Conservation (phyloP, 306 rosid genomes). For the Castanopsis chinensis region DNA sequence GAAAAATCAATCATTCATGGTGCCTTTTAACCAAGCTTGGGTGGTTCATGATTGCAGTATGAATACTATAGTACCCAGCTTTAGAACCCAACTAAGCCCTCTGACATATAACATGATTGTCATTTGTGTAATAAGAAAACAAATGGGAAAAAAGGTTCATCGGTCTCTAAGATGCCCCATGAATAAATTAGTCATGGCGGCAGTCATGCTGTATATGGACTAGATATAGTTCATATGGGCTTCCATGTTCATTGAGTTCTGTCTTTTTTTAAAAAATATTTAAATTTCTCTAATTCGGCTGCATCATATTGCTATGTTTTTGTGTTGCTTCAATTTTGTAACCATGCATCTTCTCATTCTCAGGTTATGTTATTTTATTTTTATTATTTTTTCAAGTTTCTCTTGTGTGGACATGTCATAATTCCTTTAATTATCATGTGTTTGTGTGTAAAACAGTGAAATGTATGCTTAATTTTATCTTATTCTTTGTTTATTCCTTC, state of each 20-base stretch:
- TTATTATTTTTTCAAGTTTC: neutral
- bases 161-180: neutral
- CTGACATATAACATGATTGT: neutral
- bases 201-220: neutral
- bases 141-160: neutral
- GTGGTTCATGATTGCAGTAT: neutral
- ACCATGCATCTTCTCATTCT: neutral
- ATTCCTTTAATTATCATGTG: neutral
- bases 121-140: neutral
- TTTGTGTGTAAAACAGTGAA: too few relatives aligned
- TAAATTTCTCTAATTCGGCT: neutral
- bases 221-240: neutral
- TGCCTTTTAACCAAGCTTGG: neutral
- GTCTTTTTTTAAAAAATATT: neutral
- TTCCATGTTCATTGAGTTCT: neutral
- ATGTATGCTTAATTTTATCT: conserved; percentile 19
- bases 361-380: too few relatives aligned
- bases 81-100: neutral
- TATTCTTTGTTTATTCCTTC: conserved; percentile 11
- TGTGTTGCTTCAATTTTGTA: neutral
- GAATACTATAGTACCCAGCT: neutral
- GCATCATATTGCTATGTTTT: neutral
- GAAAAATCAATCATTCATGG: neutral
- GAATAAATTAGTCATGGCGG: neutral
- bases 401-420: neutral